A percentile compares a stretch with the other conserved stretches of the same genome.
Evolutionary conservation across 2,329 filamentous ascomycete species (phyloP).

Genomic region (Cercospora sesami): DNA sequence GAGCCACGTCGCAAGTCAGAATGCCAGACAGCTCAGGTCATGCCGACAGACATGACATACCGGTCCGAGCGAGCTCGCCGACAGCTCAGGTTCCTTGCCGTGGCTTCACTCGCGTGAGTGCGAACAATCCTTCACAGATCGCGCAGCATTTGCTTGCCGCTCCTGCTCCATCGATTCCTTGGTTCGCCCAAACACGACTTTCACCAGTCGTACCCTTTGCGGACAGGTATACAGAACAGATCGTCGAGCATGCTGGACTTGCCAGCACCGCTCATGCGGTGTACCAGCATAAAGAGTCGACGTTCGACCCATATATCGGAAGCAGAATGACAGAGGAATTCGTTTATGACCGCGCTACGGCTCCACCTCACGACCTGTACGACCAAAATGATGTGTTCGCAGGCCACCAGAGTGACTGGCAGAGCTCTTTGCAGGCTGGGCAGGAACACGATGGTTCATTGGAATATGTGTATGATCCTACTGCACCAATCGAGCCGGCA

Average conservation of each 20-base stretch:
- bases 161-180: not conserved
- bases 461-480: not conserved
- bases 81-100: not conserved
- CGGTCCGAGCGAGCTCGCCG: not conserved
- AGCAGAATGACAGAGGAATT: not conserved
- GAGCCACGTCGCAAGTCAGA: not conserved
- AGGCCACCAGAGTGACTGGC: not conserved
- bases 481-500: not conserved
- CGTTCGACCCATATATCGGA: not conserved
- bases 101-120: not conserved
- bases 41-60: not conserved
- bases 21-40: not conserved
- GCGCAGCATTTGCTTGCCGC: not conserved
- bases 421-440: not conserved
- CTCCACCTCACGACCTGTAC: not conserved
- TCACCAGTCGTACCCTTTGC: not conserved
- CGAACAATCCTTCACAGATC: not conserved
- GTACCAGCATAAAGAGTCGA: not conserved
- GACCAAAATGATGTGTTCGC: not conserved
- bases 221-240: not conserved
- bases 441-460: not conserved
- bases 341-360: not conserved
- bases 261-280: not conserved
- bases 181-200: not conserved
- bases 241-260: not conserved